Evolutionary conservation across 148 eudicot genomes (phyloP).

Genomic region (Fagopyrum esculentum): DNA sequence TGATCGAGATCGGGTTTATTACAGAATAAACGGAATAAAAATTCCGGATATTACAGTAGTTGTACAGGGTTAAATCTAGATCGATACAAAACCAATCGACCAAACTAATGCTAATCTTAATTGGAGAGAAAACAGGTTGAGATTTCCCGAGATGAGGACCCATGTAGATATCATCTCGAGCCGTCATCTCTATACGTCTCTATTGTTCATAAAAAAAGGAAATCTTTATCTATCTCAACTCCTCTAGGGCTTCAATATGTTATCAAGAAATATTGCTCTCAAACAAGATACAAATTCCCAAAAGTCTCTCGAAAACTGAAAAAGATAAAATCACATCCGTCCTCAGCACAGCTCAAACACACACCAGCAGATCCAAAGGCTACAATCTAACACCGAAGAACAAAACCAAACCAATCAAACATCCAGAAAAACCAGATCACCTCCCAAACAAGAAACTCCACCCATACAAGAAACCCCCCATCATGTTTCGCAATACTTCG

Average conservation of each 20-base stretch:
- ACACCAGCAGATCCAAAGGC: constrained; percentile 13
- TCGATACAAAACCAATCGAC: constrained; percentile 2
- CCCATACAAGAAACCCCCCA: not conserved
- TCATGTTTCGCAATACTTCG: constrained; percentile 6
- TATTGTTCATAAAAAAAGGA: not conserved
- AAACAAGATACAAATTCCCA: not conserved
- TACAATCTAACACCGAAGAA: constrained; percentile 5
- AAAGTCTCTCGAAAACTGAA: constrained; percentile 5
- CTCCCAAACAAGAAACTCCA: not conserved
- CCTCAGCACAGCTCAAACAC: constrained; percentile 6
- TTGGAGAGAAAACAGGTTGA: not conserved
- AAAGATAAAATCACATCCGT: constrained; percentile 4
- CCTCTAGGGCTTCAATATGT: constrained; percentile 6
- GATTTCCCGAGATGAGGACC: constrained; percentile 10
- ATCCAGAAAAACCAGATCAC: constrained; percentile 4
- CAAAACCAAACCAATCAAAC: constrained; percentile 5
- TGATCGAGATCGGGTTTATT: too few relatives aligned
- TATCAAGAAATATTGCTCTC: constrained; percentile 1
- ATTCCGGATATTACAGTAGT: too few relatives aligned
- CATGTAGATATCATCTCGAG: constrained; percentile 11
- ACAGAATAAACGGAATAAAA: too few relatives aligned
- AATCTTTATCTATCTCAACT: not conserved
- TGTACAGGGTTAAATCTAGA: not conserved
- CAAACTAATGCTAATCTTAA: not conserved
- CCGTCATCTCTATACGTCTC: constrained; percentile 9